phyloP scores from a whole-genome alignment of 2,329 filamentous ascomycete genomes.

The Scedosporium aurantiacum region DNA sequence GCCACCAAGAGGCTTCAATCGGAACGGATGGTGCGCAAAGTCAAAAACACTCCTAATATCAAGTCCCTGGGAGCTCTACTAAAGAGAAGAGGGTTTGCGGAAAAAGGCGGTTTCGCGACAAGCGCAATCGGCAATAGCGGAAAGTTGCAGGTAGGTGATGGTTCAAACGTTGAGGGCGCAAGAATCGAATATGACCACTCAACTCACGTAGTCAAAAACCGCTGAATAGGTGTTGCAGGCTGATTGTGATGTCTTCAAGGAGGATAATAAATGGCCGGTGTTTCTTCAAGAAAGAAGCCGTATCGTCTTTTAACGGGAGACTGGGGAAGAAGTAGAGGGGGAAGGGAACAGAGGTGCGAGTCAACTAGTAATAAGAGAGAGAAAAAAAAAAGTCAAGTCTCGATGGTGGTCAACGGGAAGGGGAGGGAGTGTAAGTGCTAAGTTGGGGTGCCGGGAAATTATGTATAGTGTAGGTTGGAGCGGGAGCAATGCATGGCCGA shows the following conservation, averaged over 20 bases:
- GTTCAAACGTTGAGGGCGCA: not conserved
- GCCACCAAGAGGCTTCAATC: not conserved
- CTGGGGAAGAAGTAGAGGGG: not conserved
- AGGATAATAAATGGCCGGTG: too few species aligned
- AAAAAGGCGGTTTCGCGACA: not conserved
- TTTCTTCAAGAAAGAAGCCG: not conserved
- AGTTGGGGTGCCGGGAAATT: conserved; percentile 5
- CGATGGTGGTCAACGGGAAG: not conserved
- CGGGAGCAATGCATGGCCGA: conserved; percentile 4
- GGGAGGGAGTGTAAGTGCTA: conserved; percentile 1
- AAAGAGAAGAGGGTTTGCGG: not conserved
- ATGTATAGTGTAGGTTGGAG: conserved; percentile 1
- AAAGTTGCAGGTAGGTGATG: too few species aligned
- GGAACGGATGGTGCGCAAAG: not conserved
- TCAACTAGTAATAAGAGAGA: not conserved
- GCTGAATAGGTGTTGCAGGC: not conserved
- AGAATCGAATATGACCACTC: not conserved
- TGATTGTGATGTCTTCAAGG: not conserved
- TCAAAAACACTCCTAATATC: not conserved
- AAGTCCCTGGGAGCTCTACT: not conserved
- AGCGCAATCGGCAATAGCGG: not conserved
- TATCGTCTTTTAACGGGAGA: not conserved
- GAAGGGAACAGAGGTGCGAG: not conserved
- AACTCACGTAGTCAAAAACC: too few species aligned
- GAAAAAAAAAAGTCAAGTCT: not conserved